Evolutionary conservation across 2,329 filamentous ascomycete genomes (phyloP), one percentile per base, ranked within the genome.

Genomic region (Fusarium miscanthi): DNA sequence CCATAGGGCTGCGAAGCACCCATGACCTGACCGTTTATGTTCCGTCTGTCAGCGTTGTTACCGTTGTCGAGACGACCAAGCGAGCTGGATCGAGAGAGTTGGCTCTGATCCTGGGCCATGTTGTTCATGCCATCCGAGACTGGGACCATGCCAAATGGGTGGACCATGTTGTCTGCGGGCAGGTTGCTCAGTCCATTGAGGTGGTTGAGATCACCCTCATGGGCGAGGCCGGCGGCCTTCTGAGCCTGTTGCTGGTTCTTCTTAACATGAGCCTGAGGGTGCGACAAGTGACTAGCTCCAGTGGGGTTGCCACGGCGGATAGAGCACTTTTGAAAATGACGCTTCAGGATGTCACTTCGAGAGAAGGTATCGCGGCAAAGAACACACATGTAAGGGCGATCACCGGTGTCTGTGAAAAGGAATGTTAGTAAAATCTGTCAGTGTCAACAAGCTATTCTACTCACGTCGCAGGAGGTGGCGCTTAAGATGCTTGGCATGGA

Each of bases 251-350:
- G 87, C 70, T 89, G 87, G 77, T 89, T 88, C 85, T 94, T 95
- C 86, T 94, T 95, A 79, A 96, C 88, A 83, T 97, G 94, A 73
- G 93, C 93, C 83, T 95, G 93, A 40, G 94, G 94, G 84, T 98
- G 94, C 76, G 95, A 97, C 82, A 99, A 84, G 85, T 99, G 96
- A 80, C 93, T 97, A 72, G 94, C 94, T 77, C 95, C 95, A 21
- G 94, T 97, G 60, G 96, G 95, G 84, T 98, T 98, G 65, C 96
- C 96, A 80, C 96, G 92, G 78, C 96, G 92, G 74, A 98, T 94
- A 42, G 96, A 98, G 85, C 96, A 99, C 87, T 99, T 99, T 83
- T 98, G 95, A 85, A 98, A 99, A 85, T 99, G 96, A 74, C 96
- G 94, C 87, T 99, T 99, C 78, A 99, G 86, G 74, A 99, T 98